These are phyloP conservation scores for Abelmoschus esculentus DNA, from an alignment of 345 rosid genomes.

Conservation along the genomic window DNA sequence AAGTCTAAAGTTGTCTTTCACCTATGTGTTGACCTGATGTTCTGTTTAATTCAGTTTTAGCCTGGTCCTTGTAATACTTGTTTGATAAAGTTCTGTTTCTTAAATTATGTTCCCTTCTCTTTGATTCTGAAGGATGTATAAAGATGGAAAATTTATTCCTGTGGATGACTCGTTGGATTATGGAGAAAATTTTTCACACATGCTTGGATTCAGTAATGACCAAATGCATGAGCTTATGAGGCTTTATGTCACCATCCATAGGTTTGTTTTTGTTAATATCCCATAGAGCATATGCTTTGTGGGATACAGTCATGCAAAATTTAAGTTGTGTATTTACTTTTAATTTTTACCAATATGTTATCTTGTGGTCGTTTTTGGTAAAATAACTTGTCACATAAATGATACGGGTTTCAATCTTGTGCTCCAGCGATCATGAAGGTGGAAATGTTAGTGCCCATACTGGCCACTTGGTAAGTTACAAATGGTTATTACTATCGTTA, in stretches of 20 bases:
- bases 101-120: background rate
- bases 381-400: no score
- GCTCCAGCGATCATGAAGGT: no score
- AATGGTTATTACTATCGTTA: no score
- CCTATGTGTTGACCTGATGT: background rate
- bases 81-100: background rate
- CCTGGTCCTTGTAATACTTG: background rate
- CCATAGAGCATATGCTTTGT: no score
- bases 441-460: no score
- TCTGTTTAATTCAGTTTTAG: background rate
- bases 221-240: slow-evolving; percentile 76
- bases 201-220: slow-evolving; percentile 84
- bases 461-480: no score
- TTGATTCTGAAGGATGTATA: slow-evolving; percentile 52
- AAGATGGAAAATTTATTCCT: slow-evolving; percentile 70
- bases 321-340: no score
- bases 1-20: background rate
- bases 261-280: slow-evolving; percentile 31
- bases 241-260: slow-evolving; percentile 91
- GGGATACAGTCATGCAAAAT: no score
- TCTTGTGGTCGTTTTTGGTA: no score
- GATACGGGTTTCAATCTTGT: no score
- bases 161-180: slow-evolving; percentile 72
- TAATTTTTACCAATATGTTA: no score
- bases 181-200: slow-evolving; percentile 82